Evolutionary conservation across 179 eudicot genomes (phyloP), one percentile per base, ranked within the genome.

Genomic region (Spinacia oleracea): DNA sequence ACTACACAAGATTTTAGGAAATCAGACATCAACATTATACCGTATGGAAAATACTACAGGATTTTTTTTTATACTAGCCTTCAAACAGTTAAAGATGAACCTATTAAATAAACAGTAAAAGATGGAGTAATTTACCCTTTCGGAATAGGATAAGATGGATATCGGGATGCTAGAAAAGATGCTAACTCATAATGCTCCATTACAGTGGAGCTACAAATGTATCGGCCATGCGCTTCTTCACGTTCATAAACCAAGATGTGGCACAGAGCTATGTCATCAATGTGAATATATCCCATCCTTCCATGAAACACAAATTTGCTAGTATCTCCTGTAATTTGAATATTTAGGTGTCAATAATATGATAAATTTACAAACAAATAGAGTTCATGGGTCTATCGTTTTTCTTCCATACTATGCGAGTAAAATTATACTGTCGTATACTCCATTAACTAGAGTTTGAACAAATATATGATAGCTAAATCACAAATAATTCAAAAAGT

Each of bases 221-320:
- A 96, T 0, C 99, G 84, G 58, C 99, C 99, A 7, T 74, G 72
- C 8, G 97, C 99, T 2, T 81, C 75, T 83, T 88, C 68, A 29
- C 84, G 87, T 80, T 96, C 99, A 73, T 89, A 96, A 51, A 91
- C 91, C 71, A 92, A 88, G 50, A 94, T 91, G 83, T 96, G 99
- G 78, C 91, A 90, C 53, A 59, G 75, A 6, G 99, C 99, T 18
- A 94, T 91, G 77, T 96, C 99, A 35, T 96, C 99, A 5, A 96
- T 91, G 79, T 96, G 97, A 72, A 96, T 89, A 69, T 94, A 96
- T 56, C 99, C 99, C 98, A 93, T 92, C 84, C 98, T 91, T 75
- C 99, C 99, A 80, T 94, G 92, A 84, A 84, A 87, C 67, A 89
- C 81, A 29, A 96, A 96, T 35, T 82, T 92, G 35, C 74, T 79